A percentile compares a stretch with the other conserved stretches of the same genome.
phyloP scores from a whole-genome alignment of 208 protist genomes.

The Herpetomonas tarakana region DNA sequence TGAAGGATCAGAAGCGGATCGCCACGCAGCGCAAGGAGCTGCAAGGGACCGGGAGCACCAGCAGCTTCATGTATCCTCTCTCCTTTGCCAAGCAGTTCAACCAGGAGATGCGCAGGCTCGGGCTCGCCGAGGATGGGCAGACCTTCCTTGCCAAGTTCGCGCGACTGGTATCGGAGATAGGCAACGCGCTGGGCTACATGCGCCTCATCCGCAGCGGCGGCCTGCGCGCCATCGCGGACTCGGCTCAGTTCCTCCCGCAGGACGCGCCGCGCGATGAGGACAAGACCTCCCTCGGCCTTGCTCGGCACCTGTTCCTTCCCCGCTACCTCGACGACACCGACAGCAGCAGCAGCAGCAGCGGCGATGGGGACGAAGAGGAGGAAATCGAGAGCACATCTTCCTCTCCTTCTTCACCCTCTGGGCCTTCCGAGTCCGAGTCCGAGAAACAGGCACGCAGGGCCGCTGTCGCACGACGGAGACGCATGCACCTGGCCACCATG shows the following conservation, averaged over 20 bases:
- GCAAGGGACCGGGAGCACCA: constrained; percentile 19
- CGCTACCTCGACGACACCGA: neutral
- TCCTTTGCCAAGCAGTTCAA: constrained; percentile 90
- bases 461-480: constrained; percentile 10
- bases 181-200: constrained; percentile 98
- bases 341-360: neutral
- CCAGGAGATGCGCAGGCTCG: constrained; percentile 92
- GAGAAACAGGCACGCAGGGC: neutral
- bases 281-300: neutral
- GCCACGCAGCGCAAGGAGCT: constrained; percentile 55
- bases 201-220: constrained; percentile 92
- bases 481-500: constrained; percentile 22
- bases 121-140: constrained; percentile 64
- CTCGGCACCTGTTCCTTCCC: neutral
- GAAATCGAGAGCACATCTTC: no score
- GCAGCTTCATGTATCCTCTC: constrained; percentile 77
- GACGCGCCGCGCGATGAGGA: neutral
- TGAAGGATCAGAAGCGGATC: constrained; percentile 71
- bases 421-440: neutral
- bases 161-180: constrained; percentile 96
- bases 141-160: constrained; percentile 94
- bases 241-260: constrained; percentile 91
- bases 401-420: no score
- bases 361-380: constrained; percentile 7
- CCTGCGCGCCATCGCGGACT: constrained; percentile 84